Conservation (phyloP, 2,329 filamentous ascomycete species). For the Onygenales sp. region DNA sequence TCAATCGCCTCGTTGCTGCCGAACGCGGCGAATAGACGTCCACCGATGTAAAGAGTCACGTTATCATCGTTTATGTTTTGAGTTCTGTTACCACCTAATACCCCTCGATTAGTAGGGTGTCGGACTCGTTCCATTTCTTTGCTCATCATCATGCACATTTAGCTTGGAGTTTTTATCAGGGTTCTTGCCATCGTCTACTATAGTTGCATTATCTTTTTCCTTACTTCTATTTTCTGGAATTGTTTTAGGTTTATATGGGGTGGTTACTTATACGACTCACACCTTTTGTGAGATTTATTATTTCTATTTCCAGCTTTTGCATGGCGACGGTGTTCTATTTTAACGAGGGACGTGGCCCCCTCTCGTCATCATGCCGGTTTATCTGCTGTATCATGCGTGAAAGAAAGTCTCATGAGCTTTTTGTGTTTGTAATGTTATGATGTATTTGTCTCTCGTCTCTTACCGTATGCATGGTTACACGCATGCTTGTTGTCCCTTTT, state of each 20-base stretch:
- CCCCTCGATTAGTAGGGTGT: background rate
- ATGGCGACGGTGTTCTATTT: constrained; percentile 2
- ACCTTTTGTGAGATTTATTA: background rate
- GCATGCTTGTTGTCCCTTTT: background rate
- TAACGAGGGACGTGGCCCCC: no score
- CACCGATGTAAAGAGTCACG: background rate
- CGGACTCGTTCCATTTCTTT: no score
- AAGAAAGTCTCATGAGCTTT: background rate
- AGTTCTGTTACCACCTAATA: background rate
- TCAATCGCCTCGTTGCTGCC: constrained; percentile 8
- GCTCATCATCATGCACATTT: no score
- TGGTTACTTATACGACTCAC: background rate
- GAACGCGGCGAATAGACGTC: constrained; percentile 4
- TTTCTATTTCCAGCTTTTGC: background rate
- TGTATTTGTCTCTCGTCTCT: background rate
- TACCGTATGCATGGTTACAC: background rate
- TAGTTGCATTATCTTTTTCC: no score
- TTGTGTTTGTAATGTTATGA: background rate
- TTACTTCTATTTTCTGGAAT: no score
- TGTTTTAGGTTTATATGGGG: no score
- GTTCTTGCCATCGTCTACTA: no score
- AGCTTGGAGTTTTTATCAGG: no score
- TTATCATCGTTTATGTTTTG: background rate
- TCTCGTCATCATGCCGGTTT: background rate
- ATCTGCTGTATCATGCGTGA: background rate